Evolutionary conservation across 2,329 filamentous ascomycete species (phyloP).

Genomic region (Boeremia lycopersici): DNA sequence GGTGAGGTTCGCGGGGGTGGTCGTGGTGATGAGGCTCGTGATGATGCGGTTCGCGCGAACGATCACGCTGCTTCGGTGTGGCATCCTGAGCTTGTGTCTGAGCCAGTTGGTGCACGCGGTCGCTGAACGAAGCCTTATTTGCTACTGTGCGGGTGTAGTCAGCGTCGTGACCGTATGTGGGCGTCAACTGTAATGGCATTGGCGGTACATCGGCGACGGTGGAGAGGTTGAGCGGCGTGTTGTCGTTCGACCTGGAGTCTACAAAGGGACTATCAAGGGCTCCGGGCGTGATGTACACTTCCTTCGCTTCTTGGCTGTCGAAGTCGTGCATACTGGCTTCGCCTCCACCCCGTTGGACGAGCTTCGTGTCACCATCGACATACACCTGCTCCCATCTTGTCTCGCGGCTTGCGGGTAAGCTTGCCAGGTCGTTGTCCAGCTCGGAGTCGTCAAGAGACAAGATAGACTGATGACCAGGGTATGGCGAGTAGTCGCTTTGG

Average conservation of each 20-base stretch:
- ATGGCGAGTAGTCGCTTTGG: constrained; percentile 45
- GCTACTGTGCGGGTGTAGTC: constrained; percentile 27
- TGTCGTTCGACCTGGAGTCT: constrained; percentile 31
- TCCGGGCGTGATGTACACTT: constrained; percentile 43
- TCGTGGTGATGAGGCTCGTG: background rate
- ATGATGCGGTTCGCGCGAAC: constrained; percentile 18
- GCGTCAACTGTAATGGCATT: constrained; percentile 18
- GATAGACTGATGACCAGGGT: constrained; percentile 42
- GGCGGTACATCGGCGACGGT: constrained; percentile 29
- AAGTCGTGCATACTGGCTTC: constrained; percentile 43
- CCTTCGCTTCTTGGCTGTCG: constrained; percentile 38
- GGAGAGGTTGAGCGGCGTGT: constrained; percentile 34
- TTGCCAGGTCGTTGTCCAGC: constrained; percentile 43
- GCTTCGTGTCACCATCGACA: constrained; percentile 46
- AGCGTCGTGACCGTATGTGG: constrained; percentile 10
- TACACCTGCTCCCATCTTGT: constrained; percentile 49
- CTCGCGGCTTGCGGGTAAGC: constrained; percentile 42
- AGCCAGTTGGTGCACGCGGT: constrained; percentile 41
- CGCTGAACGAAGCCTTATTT: constrained; percentile 42
- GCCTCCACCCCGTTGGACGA: constrained; percentile 41
- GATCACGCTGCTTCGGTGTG: constrained; percentile 5
- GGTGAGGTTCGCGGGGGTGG: constrained; percentile 17
- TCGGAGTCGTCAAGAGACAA: constrained; percentile 49
- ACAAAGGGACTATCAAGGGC: constrained; percentile 39
- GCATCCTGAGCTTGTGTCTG: constrained; percentile 18